These are phyloP conservation scores for Moringa oleifera DNA, from an alignment of 345 rosid genomes.

Conservation along the genomic window DNA sequence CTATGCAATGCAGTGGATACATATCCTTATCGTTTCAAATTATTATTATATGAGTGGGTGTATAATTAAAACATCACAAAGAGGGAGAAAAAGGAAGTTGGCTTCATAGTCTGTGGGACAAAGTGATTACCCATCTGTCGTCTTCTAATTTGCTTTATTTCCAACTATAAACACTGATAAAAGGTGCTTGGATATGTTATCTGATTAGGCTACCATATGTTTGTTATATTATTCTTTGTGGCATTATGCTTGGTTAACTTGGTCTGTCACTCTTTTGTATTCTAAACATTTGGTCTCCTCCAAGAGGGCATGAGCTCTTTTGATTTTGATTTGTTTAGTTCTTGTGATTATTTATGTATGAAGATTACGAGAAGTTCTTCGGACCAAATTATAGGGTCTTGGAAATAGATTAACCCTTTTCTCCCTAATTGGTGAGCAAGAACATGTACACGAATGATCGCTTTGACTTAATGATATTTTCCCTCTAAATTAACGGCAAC, in stretches of 20 bases:
- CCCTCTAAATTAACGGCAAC: neutral
- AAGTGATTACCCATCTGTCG: no score
- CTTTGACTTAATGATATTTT: constrained; percentile 2
- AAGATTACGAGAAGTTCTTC: neutral
- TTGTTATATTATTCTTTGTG: no score
- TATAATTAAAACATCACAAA: no score
- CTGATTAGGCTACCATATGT: neutral
- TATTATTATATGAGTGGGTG: no score
- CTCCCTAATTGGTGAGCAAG: constrained; percentile 7
- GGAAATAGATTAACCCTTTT: neutral
- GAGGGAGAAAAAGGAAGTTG: no score
- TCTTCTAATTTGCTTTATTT: no score
- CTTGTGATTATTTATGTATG: constrained; percentile 5
- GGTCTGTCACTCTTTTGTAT: neutral
- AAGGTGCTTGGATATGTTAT: neutral
- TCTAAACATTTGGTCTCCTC: constrained; percentile 19
- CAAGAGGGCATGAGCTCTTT: constrained; percentile 1
- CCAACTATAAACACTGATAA: neutral
- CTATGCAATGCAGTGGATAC: no score
- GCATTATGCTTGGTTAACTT: constrained; percentile 17
- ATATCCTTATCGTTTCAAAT: no score
- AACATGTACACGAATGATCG: constrained; percentile 6
- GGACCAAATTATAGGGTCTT: constrained; percentile 17
- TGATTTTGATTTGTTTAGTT: neutral
- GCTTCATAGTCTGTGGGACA: no score